Evolutionary conservation across 768 basidiomycete species (phyloP).

Genomic region (Lentinula detonsa): DNA sequence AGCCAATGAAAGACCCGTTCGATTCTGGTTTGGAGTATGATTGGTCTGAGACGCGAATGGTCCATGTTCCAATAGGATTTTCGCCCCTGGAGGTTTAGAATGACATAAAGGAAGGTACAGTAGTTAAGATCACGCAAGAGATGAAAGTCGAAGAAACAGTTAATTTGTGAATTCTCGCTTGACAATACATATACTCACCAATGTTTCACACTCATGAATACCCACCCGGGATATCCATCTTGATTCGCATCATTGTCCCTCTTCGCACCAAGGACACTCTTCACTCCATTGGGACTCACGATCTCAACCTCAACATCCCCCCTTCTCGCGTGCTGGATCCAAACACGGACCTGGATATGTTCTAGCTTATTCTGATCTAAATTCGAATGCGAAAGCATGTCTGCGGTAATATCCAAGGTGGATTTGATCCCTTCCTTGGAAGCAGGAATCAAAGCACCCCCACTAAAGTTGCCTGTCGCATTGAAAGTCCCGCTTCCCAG

Average conservation of each 20-base stretch:
- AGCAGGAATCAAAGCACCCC: constrained; percentile 57
- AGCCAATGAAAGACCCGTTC: constrained; percentile 75
- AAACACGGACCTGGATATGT: constrained; percentile 88
- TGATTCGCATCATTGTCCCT: constrained; percentile 58
- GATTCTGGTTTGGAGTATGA: constrained; percentile 40
- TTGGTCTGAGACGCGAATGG: constrained; percentile 79
- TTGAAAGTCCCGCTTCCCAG: constrained; percentile 57
- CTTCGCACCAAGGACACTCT: constrained; percentile 73
- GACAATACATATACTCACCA: constrained; percentile 50
- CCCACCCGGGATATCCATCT: constrained; percentile 88
- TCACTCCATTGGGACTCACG: constrained; percentile 78
- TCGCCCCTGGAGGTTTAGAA: constrained; percentile 74
- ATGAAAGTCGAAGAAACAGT: background rate
- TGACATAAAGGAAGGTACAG: background rate
- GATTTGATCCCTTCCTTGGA: constrained; percentile 10
- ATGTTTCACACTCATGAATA: constrained; percentile 97
- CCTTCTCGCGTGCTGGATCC: constrained; percentile 81
- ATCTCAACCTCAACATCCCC: constrained; percentile 95
- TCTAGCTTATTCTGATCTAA: constrained; percentile 68
- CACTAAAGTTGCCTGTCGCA: constrained; percentile 42
- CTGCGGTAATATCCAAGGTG: constrained; percentile 40
- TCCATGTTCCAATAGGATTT: constrained; percentile 87
- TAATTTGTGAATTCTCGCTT: background rate
- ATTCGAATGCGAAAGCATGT: constrained; percentile 66
- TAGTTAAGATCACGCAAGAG: too few species aligned